phyloP scores from a whole-genome alignment of 306 rosid genomes.

The Vicia sativa region DNA sequence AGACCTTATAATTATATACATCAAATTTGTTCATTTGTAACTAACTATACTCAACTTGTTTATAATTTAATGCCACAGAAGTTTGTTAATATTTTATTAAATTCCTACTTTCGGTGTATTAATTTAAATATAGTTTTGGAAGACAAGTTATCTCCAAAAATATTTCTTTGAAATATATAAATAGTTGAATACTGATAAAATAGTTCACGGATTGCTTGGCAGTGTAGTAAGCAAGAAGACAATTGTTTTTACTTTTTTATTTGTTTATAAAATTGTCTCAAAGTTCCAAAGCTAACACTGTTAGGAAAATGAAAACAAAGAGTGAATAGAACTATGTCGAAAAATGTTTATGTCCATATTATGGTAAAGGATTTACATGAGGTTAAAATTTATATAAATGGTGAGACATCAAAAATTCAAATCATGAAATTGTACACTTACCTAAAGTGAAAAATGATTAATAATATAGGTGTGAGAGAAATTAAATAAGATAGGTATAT shows the following conservation, averaged over 20 bases:
- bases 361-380: neutral
- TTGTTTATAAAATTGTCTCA: neutral
- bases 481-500: too few species aligned
- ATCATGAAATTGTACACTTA: neutral
- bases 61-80: too few species aligned
- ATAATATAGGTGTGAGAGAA: neutral
- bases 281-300: neutral
- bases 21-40: too few species aligned
- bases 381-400: neutral
- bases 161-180: neutral
- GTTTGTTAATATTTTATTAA: too few species aligned
- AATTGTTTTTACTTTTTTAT: neutral
- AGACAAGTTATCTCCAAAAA: too few species aligned
- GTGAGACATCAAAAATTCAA: neutral
- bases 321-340: neutral
- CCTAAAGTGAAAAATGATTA: neutral
- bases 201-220: neutral
- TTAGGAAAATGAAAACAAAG: neutral
- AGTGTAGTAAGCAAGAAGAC: neutral
- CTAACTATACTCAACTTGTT: too few species aligned
- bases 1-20: too few species aligned
- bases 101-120: too few species aligned
- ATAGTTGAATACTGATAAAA: neutral
- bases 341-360: neutral
- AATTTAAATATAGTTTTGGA: too few species aligned